These are phyloP conservation scores for Sugiyamaella xylanicola DNA, from an alignment of 1,139 yeast genomes.

Conservation along the genomic window DNA sequence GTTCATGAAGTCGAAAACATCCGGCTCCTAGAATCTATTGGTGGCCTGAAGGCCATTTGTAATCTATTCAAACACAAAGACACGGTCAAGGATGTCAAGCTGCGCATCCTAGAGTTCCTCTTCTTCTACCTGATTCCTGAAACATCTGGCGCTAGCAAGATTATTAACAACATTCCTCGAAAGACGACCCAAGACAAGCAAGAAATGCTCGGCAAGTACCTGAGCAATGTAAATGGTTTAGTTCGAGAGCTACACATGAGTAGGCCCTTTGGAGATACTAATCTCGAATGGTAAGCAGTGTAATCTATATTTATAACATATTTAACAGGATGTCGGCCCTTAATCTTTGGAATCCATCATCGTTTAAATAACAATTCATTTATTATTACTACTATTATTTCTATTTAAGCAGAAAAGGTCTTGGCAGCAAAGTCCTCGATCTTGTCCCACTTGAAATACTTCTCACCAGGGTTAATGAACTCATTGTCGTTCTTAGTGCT, in stretches of 20 bases:
- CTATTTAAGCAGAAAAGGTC: neutral
- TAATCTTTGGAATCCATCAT: neutral
- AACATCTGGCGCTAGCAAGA: constrained; percentile 35
- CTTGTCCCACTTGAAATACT: constrained; percentile 53
- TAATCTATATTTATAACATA: constrained; percentile 5
- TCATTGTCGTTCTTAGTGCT: constrained; percentile 49
- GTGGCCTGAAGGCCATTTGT: constrained; percentile 62
- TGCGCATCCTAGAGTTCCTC: constrained; percentile 69
- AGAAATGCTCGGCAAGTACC: constrained; percentile 51
- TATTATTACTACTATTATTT: neutral
- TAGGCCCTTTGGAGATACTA: constrained; percentile 53
- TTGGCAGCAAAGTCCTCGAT: constrained; percentile 24
- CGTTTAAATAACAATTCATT: neutral
- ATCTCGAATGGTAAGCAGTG: constrained; percentile 49
- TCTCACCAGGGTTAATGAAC: constrained; percentile 54
- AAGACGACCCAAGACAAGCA: constrained; percentile 57
- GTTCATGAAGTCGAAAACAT: constrained; percentile 60
- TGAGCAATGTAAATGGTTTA: constrained; percentile 51
- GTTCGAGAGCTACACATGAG: constrained; percentile 49
- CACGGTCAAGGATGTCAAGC: constrained; percentile 46
- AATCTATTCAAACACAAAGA: constrained; percentile 44
- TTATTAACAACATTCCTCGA: constrained; percentile 32
- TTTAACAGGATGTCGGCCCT: neutral
- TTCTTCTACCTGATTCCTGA: constrained; percentile 76
- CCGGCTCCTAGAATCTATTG: constrained; percentile 59